These are phyloP conservation scores for Coffea canephora DNA, from an alignment of 257 asterid species.

Conservation along the genomic window DNA sequence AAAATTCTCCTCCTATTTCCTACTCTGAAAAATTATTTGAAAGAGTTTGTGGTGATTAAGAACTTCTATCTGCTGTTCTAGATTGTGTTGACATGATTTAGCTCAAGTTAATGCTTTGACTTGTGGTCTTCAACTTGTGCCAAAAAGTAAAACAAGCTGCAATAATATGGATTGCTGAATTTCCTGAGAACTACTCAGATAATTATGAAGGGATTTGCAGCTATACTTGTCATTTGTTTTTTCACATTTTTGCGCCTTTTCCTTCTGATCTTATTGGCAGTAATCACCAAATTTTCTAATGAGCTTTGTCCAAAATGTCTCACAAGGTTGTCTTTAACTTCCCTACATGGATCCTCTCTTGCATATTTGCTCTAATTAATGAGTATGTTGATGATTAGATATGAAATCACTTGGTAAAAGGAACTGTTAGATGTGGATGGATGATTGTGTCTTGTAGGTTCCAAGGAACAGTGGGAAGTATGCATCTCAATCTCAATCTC, in stretches of 20 bases:
- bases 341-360: not conserved
- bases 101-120: not conserved
- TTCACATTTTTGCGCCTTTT: no score
- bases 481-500: slow-evolving; percentile 27
- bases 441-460: slow-evolving; percentile 42
- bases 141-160: not conserved
- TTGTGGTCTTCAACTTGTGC: not conserved
- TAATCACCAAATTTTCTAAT: not conserved
- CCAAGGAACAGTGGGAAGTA: slow-evolving; percentile 46
- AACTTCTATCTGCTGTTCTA: not conserved
- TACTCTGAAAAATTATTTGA: not conserved
- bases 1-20: not conserved
- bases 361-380: not conserved
- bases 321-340: not conserved
- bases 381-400: not conserved
- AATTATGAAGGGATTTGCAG: not conserved
- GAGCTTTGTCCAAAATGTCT: not conserved
- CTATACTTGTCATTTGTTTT: not conserved
- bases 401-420: not conserved
- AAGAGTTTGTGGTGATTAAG: not conserved
- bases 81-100: not conserved
- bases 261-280: not conserved
- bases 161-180: not conserved
- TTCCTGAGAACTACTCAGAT: not conserved
- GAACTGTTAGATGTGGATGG: not conserved